These are phyloP conservation scores for Sarcodon sp. DNA, from an alignment of 768 basidiomycete genomes.

Conservation along the genomic window DNA sequence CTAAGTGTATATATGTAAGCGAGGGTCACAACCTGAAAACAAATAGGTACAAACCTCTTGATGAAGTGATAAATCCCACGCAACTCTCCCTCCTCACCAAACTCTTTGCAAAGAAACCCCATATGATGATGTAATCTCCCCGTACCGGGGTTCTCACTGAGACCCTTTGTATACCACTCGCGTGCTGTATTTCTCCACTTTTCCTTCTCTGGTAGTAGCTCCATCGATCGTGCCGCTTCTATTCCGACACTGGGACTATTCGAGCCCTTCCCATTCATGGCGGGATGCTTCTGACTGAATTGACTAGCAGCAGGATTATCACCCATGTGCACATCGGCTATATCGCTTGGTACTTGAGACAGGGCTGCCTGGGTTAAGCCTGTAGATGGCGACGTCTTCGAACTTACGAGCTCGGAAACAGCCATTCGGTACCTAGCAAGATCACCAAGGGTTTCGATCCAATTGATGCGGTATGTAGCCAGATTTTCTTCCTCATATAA, in stretches of 20 bases:
- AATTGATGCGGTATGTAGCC: slow-evolving; percentile 57
- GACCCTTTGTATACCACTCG: slow-evolving; percentile 86
- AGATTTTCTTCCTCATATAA: slow-evolving; percentile 76
- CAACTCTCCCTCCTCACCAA: slow-evolving; percentile 79
- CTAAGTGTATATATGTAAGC: slow-evolving; percentile 25
- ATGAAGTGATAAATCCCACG: slow-evolving; percentile 86
- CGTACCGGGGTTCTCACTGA: slow-evolving; percentile 84
- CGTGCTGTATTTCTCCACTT: slow-evolving; percentile 81
- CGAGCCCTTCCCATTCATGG: background rate
- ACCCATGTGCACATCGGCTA: background rate
- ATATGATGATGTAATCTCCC: slow-evolving; percentile 93
- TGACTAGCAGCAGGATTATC: background rate
- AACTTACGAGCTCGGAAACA: slow-evolving; percentile 75
- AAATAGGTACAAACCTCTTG: slow-evolving; percentile 57
- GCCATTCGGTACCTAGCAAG: slow-evolving; percentile 92
- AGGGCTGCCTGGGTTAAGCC: slow-evolving; percentile 47
- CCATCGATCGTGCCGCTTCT: slow-evolving; percentile 68
- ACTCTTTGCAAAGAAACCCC: slow-evolving; percentile 78
- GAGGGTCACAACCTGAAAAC: slow-evolving; percentile 1
- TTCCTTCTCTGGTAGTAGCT: slow-evolving; percentile 86
- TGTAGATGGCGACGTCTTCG: slow-evolving; percentile 20
- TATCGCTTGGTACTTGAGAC: slow-evolving; percentile 9
- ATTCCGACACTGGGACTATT: slow-evolving; percentile 65
- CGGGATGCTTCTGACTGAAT: background rate
- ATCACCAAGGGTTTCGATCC: slow-evolving; percentile 97